Percentiles rank a stretch among this genome's conserved stretches.
These are phyloP conservation scores for Claviceps lovelessii DNA, from an alignment of 2,329 filamentous ascomycete genomes.

Conservation along the genomic window DNA sequence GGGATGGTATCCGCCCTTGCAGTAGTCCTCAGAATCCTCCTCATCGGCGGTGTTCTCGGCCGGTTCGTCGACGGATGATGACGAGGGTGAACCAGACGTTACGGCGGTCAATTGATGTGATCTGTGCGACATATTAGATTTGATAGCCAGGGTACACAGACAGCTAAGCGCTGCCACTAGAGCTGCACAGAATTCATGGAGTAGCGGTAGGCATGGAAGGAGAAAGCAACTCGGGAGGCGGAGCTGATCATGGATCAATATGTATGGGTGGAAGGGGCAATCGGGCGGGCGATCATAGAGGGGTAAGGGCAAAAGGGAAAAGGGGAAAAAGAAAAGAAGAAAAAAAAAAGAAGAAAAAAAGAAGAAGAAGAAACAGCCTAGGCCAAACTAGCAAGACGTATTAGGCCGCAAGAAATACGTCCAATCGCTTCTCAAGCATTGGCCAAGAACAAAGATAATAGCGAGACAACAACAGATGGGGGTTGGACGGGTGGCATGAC, in stretches of 20 bases:
- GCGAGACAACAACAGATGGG: not conserved
- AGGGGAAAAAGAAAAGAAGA: not conserved
- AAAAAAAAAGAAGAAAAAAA: not conserved
- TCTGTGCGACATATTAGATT: slow-evolving; percentile 20
- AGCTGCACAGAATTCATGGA: not conserved
- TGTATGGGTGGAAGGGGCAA: not conserved
- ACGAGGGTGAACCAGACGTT: slow-evolving; percentile 61
- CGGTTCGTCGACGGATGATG: slow-evolving; percentile 67
- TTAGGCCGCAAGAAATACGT: not conserved
- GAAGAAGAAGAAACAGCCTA: not conserved
- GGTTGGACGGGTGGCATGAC: slow-evolving; percentile 7
- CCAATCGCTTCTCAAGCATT: not conserved
- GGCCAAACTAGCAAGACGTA: not conserved
- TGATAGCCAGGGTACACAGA: slow-evolving; percentile 5
- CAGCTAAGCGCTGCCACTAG: slow-evolving; percentile 6
- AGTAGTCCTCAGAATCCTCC: slow-evolving; percentile 98
- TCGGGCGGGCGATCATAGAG: not conserved
- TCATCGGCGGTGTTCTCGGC: slow-evolving; percentile 92
- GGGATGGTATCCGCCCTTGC: slow-evolving; percentile 96
- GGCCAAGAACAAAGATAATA: not conserved
- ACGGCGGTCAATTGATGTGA: slow-evolving; percentile 40
- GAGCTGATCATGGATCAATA: slow-evolving; percentile 2
- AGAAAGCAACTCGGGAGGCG: not conserved
- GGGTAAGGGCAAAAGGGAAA: not conserved
- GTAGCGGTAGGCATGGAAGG: not conserved